phyloP scores from a whole-genome alignment of 345 rosid genomes.

The Citrus unshiu region DNA sequence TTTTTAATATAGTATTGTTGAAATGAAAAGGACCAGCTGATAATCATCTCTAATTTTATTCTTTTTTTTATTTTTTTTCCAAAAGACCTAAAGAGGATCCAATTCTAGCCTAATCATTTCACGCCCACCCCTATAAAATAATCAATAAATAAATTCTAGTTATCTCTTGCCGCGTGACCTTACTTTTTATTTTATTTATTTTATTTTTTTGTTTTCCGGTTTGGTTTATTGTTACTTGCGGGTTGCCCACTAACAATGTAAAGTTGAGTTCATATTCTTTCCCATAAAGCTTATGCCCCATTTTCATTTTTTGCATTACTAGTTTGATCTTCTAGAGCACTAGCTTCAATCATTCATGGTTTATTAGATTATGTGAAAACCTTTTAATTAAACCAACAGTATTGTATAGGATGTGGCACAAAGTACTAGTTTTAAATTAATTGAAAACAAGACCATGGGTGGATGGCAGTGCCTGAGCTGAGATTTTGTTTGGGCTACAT shows the following conservation, averaged over 20 bases:
- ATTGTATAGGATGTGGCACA: too few species aligned
- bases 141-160: not conserved
- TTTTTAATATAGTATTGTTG: not conserved
- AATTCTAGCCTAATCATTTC: conserved; percentile 5
- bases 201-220: not conserved
- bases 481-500: conserved; percentile 6
- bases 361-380: not conserved
- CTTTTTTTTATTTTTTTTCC: not conserved
- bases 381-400: too few species aligned
- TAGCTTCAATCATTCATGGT: not conserved
- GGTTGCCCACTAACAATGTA: not conserved
- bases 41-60: conserved; percentile 15
- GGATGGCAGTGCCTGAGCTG: not conserved
- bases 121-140: not conserved
- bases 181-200: not conserved
- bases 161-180: not conserved
- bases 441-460: not conserved
- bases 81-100: not conserved
- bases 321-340: too few species aligned
- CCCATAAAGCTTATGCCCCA: not conserved
- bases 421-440: not conserved
- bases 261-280: not conserved
- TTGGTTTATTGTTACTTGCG: not conserved
- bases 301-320: not conserved
- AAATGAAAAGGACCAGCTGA: conserved; percentile 3